phyloP scores from a whole-genome alignment of 192 early-diverging fungal genomes.

The Jimgerdemannia flammicorona region DNA sequence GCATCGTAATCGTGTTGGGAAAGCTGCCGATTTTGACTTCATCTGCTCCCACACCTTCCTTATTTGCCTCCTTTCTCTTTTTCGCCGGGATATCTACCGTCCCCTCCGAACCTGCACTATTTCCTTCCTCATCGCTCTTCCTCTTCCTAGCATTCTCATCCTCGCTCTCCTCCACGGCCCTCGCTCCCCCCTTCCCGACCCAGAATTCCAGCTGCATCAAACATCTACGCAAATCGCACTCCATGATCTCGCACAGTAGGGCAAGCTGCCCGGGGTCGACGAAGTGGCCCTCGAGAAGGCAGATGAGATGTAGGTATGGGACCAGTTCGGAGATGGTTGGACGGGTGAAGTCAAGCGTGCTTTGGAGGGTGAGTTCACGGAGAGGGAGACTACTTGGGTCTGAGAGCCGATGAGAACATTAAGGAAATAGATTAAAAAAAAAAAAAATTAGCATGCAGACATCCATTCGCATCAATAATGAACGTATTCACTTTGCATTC shows the following conservation, averaged over 20 bases:
- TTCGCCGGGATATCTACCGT: neutral
- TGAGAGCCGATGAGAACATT: neutral
- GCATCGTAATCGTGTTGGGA: neutral
- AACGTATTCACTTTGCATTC: too few species aligned
- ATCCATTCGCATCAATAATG: too few species aligned
- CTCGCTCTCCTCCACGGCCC: neutral
- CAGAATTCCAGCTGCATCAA: neutral
- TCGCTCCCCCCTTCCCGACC: neutral
- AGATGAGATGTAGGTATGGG: neutral
- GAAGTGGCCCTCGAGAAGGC: neutral
- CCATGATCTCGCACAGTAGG: neutral
- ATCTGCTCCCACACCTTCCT: neutral
- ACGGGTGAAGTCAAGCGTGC: neutral
- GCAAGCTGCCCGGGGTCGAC: neutral
- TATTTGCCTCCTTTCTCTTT: neutral
- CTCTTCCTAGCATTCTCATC: neutral
- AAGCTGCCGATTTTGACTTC: neutral
- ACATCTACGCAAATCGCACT: neutral
- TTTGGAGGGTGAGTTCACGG: neutral
- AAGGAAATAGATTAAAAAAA: too few species aligned
- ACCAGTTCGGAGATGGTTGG: neutral
- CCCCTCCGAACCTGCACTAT: neutral
- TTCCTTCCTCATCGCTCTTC: neutral
- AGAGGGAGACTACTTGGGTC: neutral
- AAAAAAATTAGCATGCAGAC: too few species aligned